These are phyloP conservation scores for Paecilomyces variotii DNA, from an alignment of 2,329 filamentous ascomycete species.

Conservation along the genomic window DNA sequence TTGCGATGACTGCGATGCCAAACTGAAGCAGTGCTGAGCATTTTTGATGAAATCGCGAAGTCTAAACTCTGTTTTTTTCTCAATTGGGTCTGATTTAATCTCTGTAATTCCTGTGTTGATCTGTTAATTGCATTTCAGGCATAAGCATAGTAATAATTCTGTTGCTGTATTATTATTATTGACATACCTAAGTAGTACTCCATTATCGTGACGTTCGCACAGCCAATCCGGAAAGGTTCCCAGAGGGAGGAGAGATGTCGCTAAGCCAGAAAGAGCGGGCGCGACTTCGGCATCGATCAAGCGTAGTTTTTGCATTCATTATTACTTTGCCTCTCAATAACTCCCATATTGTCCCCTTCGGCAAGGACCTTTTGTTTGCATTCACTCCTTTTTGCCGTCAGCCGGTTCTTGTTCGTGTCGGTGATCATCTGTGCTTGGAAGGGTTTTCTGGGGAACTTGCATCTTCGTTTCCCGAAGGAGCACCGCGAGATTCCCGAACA, in stretches of 20 bases:
- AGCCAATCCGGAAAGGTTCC: neutral
- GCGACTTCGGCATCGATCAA: conserved; percentile 17
- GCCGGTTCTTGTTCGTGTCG: neutral
- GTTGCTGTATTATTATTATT: no score
- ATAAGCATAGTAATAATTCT: no score
- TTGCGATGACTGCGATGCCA: no score
- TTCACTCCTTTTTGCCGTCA: conserved; percentile 2
- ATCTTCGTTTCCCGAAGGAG: neutral
- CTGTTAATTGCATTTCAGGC: no score
- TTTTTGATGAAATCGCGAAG: no score
- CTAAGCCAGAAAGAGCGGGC: conserved; percentile 22
- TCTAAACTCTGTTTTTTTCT: no score
- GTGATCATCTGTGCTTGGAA: neutral
- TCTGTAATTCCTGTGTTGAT: no score
- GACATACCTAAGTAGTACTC: neutral
- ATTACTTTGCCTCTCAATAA: conserved; percentile 1
- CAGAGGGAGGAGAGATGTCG: conserved; percentile 9
- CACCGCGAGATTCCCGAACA: neutral
- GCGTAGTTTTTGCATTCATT: conserved; percentile 12
- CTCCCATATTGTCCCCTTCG: conserved; percentile 7
- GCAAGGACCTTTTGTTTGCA: conserved; percentile 4
- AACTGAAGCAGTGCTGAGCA: no score
- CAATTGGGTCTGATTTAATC: no score
- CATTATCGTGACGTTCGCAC: neutral
- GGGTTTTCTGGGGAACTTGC: neutral